Evolutionary conservation across 2,329 filamentous ascomycete species (phyloP), one percentile per base, ranked within the genome.

Genomic region (Monosporascus ibericus): DNA sequence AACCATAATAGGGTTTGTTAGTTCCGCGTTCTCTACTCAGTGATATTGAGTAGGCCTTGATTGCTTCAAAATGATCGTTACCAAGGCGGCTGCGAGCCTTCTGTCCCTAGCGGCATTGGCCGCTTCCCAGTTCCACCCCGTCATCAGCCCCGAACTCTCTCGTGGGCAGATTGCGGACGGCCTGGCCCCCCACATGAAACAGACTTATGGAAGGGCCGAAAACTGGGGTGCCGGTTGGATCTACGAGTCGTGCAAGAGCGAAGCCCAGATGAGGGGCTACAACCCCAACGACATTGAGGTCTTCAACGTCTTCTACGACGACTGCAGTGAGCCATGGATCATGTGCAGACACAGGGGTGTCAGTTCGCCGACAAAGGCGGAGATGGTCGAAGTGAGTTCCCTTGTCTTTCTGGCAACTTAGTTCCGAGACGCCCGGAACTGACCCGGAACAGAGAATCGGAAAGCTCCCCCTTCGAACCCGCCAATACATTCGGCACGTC

Each of bases 331-430:
- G 44, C 51, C 58, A 24, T 69, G 66, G 66, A 58, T 63, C 48
- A 61, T 69, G 44, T 69, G 67, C 50, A 58, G 67, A 1, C 64
- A 67, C 53, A 62, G 58, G 44, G 52, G 62, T 34, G 42, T 46
- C 42, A 55, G 63, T 9, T 50, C 53, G 1, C 52, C 60, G n/a
- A 56, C 49, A 53, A 47, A 63, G 49, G 44, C 47, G 3, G 55
- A 60, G 24, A 64, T 68, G 58, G 56, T 62, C 14, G 58, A 61
- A 40, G 50, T 55, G 44, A 48, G 50, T 50, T 18, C 66, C 63
- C 48, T 56, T 63, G 2, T 60, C 63, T 51, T 59, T 56, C 34
- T 52, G 60, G 47, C 52, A 34, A 34, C 30, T 14, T 34, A 14
- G 9, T 11, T 34, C 63, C 11, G 42, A 50, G 2, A 50, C 59